phyloP scores from a whole-genome alignment of 495 filamentous ascomycete genomes.

The Chaetomidium leptoderma region DNA sequence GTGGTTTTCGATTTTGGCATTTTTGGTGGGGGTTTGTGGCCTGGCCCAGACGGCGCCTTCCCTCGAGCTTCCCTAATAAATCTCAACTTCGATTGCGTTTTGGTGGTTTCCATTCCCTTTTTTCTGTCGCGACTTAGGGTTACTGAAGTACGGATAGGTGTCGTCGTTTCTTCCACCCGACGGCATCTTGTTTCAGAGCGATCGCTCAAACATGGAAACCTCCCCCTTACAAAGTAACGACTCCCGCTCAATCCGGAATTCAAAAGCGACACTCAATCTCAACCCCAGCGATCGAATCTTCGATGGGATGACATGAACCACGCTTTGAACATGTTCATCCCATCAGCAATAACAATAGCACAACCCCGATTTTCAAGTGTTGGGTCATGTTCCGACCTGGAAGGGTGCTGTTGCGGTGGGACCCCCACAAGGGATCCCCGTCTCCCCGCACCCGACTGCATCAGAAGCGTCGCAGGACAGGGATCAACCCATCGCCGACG shows the following conservation, averaged over 20 bases:
- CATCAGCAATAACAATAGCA: not conserved
- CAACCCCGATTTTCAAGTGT: not conserved
- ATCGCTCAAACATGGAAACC: not conserved
- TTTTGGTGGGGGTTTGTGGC: too few species aligned
- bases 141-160: too few species aligned
- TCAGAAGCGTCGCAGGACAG: conserved; percentile 50
- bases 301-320: not conserved
- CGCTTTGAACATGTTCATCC: not conserved
- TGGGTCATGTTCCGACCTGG: not conserved
- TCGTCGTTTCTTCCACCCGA: not conserved
- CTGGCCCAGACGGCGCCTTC: too few species aligned
- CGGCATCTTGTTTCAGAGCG: not conserved
- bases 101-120: not conserved
- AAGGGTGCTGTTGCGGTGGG: not conserved
- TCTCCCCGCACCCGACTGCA: conserved; percentile 27
- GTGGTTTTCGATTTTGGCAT: too few species aligned
- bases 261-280: not conserved
- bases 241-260: too few species aligned
- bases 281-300: not conserved
- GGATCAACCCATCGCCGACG: conserved; percentile 30
- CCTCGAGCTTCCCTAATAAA: too few species aligned
- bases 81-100: too few species aligned
- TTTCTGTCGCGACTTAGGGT: not conserved
- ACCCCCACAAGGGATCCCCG: conserved; percentile 7
- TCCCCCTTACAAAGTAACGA: not conserved